Percentiles rank a stretch among this genome's conserved stretches.
Evolutionary conservation across 805 yeast genomes (phyloP).

Genomic region (Kluyveromyces lactis): DNA sequence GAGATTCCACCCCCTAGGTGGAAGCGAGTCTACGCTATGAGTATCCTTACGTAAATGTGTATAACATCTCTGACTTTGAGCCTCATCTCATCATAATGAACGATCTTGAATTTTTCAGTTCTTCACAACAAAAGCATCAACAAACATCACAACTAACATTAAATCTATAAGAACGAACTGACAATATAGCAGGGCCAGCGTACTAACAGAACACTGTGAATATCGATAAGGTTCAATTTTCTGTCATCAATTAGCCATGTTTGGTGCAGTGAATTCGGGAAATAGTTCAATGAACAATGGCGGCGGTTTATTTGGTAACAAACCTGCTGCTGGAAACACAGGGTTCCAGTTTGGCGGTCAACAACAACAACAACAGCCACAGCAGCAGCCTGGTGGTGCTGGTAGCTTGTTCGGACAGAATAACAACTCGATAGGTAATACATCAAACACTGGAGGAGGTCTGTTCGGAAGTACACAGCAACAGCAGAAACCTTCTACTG

Average conservation of each 20-base stretch:
- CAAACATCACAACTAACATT: too few relatives aligned
- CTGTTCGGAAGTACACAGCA: slow-evolving; percentile 30
- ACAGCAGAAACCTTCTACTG: slow-evolving; percentile 7
- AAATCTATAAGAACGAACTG: too few relatives aligned
- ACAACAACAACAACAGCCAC: slow-evolving; percentile 5
- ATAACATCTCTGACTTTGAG: neutral
- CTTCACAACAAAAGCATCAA: too few relatives aligned
- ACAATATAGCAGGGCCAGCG: too few relatives aligned
- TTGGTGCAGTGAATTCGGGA: slow-evolving; percentile 9
- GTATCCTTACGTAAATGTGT: too few relatives aligned
- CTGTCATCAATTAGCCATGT: neutral
- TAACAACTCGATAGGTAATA: slow-evolving; percentile 3
- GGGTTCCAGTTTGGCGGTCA: slow-evolving; percentile 15
- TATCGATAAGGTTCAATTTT: too few relatives aligned
- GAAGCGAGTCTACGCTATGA: too few relatives aligned
- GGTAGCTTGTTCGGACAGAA: slow-evolving; percentile 4
- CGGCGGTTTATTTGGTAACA: slow-evolving; percentile 22
- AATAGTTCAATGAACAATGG: slow-evolving; percentile 5
- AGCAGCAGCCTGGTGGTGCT: neutral
- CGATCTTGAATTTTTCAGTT: neutral
- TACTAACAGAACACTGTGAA: too few relatives aligned
- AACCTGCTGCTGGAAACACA: slow-evolving; percentile 6
- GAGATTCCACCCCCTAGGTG: too few relatives aligned
- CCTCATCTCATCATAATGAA: neutral
- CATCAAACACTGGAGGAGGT: slow-evolving; percentile 21